Percentiles rank a stretch among this genome's conserved stretches.
Conservation (phyloP, 345 rosid genomes). For the Gossypium thurberi region DNA sequence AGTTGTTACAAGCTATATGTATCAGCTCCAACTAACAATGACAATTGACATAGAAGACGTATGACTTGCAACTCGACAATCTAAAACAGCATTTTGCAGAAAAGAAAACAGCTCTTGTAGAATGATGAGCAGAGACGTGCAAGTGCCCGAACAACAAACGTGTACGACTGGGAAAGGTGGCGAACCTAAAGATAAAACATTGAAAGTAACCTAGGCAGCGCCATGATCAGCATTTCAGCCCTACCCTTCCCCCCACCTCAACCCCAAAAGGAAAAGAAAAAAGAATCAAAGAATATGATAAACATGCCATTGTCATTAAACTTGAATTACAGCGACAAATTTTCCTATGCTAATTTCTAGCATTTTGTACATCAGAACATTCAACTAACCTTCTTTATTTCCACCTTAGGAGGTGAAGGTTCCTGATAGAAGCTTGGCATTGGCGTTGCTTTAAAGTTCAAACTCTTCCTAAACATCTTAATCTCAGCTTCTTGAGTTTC, state of each 20-base stretch:
- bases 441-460: constrained; percentile 93
- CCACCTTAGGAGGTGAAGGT: constrained; percentile 77
- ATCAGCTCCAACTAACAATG: neutral
- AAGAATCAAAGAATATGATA: neutral
- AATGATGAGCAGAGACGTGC: neutral
- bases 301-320: neutral
- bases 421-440: constrained; percentile 98
- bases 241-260: neutral
- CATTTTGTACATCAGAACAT: neutral
- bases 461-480: constrained; percentile 79
- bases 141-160: neutral
- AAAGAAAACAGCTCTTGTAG: neutral
- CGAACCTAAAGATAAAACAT: constrained; percentile 1
- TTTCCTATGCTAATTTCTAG: neutral
- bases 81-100: neutral
- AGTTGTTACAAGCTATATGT: neutral
- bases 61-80: neutral
- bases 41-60: neutral
- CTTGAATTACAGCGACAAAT: neutral
- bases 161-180: neutral
- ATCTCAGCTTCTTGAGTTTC: constrained; percentile 97
- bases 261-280: neutral
- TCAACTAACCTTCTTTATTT: constrained; percentile 74
- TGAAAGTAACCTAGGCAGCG: neutral
- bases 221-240: neutral